phyloP scores from a whole-genome alignment of 129 eudicot species.

The Mikania micrantha region DNA sequence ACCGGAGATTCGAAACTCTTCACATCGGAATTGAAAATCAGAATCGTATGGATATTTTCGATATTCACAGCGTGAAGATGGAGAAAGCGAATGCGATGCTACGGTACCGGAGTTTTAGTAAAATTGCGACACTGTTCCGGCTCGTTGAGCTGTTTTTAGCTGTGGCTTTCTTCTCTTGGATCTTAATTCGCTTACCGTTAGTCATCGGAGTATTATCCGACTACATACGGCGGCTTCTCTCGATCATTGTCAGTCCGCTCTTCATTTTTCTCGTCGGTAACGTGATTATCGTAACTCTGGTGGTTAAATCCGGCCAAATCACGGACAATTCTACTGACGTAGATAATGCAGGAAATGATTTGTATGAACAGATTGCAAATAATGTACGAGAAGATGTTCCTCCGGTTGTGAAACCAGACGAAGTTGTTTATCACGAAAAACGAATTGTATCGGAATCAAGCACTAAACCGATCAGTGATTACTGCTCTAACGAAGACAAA shows the following conservation, averaged over 20 bases:
- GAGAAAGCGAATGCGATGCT: conserved; percentile 43
- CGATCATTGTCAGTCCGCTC: conserved; percentile 49
- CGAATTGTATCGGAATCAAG: conserved; percentile 34
- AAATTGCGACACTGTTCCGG: conserved; percentile 50
- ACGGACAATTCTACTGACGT: not conserved
- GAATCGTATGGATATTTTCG: conserved; percentile 37
- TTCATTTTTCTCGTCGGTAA: conserved; percentile 70
- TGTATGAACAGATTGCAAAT: conserved; percentile 30
- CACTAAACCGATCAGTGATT: not conserved
- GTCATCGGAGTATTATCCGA: conserved; percentile 45
- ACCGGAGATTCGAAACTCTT: not conserved
- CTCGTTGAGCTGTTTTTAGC: conserved; percentile 40
- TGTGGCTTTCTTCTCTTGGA: conserved; percentile 47
- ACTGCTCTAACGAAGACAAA: not conserved
- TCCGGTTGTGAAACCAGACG: conserved; percentile 19
- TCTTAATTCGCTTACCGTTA: conserved; percentile 53
- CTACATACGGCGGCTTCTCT: conserved; percentile 27
- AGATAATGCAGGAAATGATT: conserved; percentile 22
- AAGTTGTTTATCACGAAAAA: conserved; percentile 51
- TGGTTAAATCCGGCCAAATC: conserved; percentile 59
- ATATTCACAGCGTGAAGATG: conserved; percentile 30
- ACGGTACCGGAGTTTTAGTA: conserved; percentile 23
- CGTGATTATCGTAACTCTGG: conserved; percentile 54
- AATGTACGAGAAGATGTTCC: not conserved
- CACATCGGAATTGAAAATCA: not conserved